Conservation (phyloP, 495 filamentous ascomycete genomes). For the Niebla homalea region DNA sequence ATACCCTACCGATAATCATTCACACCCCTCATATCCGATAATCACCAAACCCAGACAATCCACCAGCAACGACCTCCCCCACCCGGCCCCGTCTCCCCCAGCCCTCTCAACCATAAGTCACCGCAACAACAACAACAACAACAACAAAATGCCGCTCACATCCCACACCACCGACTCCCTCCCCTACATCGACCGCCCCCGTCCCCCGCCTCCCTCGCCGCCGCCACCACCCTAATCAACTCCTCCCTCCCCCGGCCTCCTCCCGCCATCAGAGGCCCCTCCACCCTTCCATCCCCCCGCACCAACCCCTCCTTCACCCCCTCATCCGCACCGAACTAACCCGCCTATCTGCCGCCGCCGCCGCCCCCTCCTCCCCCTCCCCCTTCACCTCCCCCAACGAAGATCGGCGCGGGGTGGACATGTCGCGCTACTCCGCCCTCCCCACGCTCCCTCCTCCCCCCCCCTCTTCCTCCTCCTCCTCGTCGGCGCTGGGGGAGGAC, state of each 20-base stretch:
- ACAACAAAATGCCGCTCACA: constrained; percentile 11
- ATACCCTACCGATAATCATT: no score
- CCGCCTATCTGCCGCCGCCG: constrained; percentile 27
- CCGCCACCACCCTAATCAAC: constrained; percentile 44
- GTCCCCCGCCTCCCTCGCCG: constrained; percentile 46
- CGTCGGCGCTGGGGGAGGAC: background rate
- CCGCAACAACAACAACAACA: background rate
- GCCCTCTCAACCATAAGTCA: no score
- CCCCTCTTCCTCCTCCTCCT: constrained; percentile 9
- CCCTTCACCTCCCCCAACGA: constrained; percentile 49
- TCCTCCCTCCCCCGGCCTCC: constrained; percentile 41
- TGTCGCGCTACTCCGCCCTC: constrained; percentile 66
- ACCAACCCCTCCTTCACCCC: constrained; percentile 41
- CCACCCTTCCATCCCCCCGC: constrained; percentile 26
- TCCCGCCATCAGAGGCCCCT: constrained; percentile 40
- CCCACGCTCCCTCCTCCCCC: constrained; percentile 15
- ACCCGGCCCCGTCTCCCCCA: no score
- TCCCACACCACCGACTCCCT: constrained; percentile 7
- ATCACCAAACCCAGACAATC: no score
- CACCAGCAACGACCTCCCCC: no score
- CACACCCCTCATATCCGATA: no score
- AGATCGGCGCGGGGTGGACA: constrained; percentile 57
- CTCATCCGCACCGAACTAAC: constrained; percentile 45
- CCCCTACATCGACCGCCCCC: constrained; percentile 59
- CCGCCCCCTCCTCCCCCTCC: constrained; percentile 26